phyloP scores from a whole-genome alignment of 2,329 filamentous ascomycete species.

The Penicillium brevicompactum region DNA sequence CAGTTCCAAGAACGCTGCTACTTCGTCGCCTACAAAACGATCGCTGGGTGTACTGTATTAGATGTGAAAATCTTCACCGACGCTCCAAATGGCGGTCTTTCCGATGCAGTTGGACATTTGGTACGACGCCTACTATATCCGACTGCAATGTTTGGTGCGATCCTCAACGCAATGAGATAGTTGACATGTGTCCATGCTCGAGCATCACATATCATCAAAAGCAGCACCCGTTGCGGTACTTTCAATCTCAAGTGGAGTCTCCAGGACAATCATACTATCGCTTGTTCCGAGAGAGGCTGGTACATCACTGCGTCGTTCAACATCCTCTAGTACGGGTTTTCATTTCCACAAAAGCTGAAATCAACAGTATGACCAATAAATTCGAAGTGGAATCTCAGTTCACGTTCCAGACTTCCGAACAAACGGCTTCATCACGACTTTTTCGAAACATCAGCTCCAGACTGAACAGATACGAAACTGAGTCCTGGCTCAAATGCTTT shows the following conservation, averaged over 20 bases:
- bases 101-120: no score
- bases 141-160: not conserved
- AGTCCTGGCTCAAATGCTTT: conserved; percentile 1
- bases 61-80: no score
- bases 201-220: conserved; percentile 3
- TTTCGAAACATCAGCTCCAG: conserved; percentile 3
- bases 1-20: no score
- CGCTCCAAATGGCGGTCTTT: no score
- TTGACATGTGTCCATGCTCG: not conserved
- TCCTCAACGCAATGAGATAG: not conserved
- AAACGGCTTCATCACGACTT: not conserved
- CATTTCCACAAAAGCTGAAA: not conserved
- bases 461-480: conserved; percentile 3
- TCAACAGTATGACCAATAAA: not conserved
- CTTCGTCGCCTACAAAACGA: no score
- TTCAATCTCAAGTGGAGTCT: not conserved
- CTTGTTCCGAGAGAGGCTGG: not conserved
- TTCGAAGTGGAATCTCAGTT: conserved; percentile 1
- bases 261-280: not conserved
- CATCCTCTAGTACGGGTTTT: not conserved
- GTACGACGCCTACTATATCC: no score
- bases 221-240: not conserved
- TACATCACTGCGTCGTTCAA: not conserved
- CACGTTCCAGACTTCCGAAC: not conserved
- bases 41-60: no score